phyloP scores from a whole-genome alignment of 148 eudicot genomes.

The Simmondsia chinensis region DNA sequence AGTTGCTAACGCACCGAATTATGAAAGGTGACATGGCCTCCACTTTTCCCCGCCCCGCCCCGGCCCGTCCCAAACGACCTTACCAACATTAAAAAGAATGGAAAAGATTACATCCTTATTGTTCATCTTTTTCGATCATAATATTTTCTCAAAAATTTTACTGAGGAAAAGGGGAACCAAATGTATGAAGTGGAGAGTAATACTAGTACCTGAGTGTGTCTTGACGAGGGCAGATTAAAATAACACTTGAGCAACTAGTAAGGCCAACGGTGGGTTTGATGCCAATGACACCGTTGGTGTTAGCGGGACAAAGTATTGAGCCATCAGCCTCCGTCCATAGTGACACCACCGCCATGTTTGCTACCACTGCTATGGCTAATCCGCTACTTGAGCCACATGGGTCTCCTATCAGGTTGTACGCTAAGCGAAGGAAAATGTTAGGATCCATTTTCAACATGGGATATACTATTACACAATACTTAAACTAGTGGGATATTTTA shows the following conservation, averaged over 20 bases:
- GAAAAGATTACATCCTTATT: too few relatives aligned
- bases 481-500: too few relatives aligned
- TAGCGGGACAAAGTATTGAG: conserved; percentile 29
- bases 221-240: conserved; percentile 27
- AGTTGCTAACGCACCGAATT: too few relatives aligned
- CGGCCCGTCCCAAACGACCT: too few relatives aligned
- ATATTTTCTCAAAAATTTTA: too few relatives aligned
- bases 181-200: neutral
- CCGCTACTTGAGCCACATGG: conserved; percentile 30
- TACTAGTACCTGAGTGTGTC: conserved; percentile 39
- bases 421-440: too few relatives aligned
- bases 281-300: conserved; percentile 25
- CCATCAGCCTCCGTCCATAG: conserved; percentile 24
- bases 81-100: too few relatives aligned
- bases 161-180: neutral
- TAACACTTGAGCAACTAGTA: conserved; percentile 37
- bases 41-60: too few relatives aligned
- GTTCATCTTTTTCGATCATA: too few relatives aligned
- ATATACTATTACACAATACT: too few relatives aligned
- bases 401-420: conserved; percentile 11
- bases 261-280: conserved; percentile 46
- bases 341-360: conserved; percentile 19
- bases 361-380: conserved; percentile 24
- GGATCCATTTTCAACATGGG: too few relatives aligned
- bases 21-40: too few relatives aligned